Evolutionary conservation across 2,329 filamentous ascomycete species (phyloP).

Genomic region (Leptographium procerum): DNA sequence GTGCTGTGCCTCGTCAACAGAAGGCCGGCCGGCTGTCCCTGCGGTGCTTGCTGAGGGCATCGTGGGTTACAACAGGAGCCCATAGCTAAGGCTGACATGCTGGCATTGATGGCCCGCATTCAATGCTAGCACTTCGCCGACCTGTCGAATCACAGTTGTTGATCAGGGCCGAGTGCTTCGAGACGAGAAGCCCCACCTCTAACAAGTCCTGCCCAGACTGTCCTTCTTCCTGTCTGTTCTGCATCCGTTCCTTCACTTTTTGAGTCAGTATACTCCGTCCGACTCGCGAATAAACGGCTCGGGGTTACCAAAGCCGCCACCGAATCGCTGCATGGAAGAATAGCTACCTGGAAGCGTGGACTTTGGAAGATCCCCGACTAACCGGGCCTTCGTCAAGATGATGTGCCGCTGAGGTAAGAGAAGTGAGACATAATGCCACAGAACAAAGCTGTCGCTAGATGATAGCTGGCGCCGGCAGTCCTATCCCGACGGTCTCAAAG

Average conservation of each 20-base stretch:
- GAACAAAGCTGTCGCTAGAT: too few relatives aligned
- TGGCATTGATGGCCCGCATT: background rate
- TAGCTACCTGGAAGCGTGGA: background rate
- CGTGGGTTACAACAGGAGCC: slow-evolving; percentile 11
- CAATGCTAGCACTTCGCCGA: too few relatives aligned
- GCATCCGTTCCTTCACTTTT: background rate
- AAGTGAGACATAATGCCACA: too few relatives aligned
- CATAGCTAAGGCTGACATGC: background rate
- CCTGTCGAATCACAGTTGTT: too few relatives aligned
- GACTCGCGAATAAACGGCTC: too few relatives aligned
- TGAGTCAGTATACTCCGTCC: background rate
- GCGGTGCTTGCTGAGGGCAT: slow-evolving; percentile 10
- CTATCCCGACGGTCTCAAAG: too few relatives aligned
- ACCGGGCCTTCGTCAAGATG: background rate
- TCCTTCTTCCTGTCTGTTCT: background rate
- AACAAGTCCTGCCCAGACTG: background rate
- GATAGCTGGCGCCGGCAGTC: too few relatives aligned
- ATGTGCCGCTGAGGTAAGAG: too few relatives aligned
- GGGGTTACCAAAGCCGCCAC: background rate
- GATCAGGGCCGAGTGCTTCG: background rate
- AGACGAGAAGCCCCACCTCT: background rate
- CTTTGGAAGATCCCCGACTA: background rate
- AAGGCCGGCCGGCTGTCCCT: background rate
- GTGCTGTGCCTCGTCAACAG: background rate
- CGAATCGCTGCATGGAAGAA: background rate